Percentiles rank a stretch among this genome's conserved stretches.
Evolutionary conservation across 768 basidiomycete species (phyloP).

Genomic region (Mrakia gelida): DNA sequence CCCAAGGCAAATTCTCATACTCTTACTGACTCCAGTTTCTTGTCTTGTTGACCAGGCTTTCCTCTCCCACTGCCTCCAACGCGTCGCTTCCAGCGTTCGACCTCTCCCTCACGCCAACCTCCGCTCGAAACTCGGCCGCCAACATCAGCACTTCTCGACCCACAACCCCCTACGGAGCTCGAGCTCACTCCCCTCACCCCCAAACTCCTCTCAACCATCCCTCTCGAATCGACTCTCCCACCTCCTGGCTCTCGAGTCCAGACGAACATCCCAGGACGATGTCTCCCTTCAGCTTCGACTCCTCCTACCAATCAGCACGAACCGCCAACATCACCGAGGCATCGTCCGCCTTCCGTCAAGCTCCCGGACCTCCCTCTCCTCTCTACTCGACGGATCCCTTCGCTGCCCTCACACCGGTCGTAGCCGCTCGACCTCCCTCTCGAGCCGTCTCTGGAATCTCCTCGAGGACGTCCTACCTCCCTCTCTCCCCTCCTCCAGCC

Average conservation of each 20-base stretch:
- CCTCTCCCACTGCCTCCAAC: not conserved
- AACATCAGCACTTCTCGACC: slow-evolving; percentile 8
- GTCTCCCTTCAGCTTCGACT: slow-evolving; percentile 2
- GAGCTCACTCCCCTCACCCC: not conserved
- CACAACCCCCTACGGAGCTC: slow-evolving; percentile 3
- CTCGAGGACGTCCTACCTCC: not conserved
- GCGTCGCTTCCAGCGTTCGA: slow-evolving; percentile 10
- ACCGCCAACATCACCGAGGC: slow-evolving; percentile 3
- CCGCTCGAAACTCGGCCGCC: slow-evolving; percentile 11
- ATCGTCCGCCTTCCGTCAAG: not conserved
- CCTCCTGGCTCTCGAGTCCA: slow-evolving; percentile 21
- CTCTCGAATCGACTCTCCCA: not conserved
- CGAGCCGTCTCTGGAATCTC: not conserved
- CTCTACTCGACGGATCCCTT: slow-evolving; percentile 8
- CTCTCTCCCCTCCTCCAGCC: not conserved
- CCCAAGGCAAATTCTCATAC: not conserved
- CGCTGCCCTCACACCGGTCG: not conserved
- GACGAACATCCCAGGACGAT: not conserved
- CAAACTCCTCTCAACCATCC: not conserved
- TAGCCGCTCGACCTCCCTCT: not conserved
- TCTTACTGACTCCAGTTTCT: not conserved
- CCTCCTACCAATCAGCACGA: not conserved
- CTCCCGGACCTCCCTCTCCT: not conserved
- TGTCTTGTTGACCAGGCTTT: slow-evolving; percentile 7
- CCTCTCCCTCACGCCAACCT: slow-evolving; percentile 18